Conservation (phyloP, 2,329 filamentous ascomycete species). For the Lachnellula occidentalis region DNA sequence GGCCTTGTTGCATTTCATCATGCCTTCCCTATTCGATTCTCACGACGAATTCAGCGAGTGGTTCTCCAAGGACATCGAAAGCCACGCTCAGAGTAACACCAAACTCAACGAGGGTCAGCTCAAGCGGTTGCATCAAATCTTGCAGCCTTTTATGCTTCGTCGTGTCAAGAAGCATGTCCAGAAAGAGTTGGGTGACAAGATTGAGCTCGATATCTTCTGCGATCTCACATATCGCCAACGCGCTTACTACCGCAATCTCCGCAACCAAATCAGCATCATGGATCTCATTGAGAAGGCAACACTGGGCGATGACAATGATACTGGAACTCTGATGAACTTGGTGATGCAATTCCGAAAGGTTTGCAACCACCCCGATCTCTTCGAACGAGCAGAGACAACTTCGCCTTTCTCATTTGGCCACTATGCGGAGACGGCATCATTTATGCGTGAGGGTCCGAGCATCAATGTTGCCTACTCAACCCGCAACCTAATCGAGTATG, state of each 20-base stretch:
- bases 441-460: constrained; percentile 79
- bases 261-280: constrained; percentile 98
- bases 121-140: constrained; percentile 93
- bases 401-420: constrained; percentile 79
- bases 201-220: constrained; percentile 93
- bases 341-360: constrained; percentile 99
- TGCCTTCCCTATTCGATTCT: constrained; percentile 96
- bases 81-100: constrained; percentile 97
- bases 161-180: constrained; percentile 99
- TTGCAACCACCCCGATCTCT: constrained; percentile 96
- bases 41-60: constrained; percentile 91
- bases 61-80: constrained; percentile 96
- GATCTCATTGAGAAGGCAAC: constrained; percentile 97
- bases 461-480: constrained; percentile 83
- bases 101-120: constrained; percentile 98
- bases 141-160: constrained; percentile 98
- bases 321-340: constrained; percentile 94
- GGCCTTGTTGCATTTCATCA: constrained; percentile 97
- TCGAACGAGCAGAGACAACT: constrained; percentile 86
- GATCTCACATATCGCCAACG: constrained; percentile 94
- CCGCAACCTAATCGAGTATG: constrained; percentile 78
- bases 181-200: constrained; percentile 98
- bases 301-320: constrained; percentile 88
- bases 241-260: constrained; percentile 84
- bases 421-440: constrained; percentile 93